Evolutionary conservation across 768 basidiomycete genomes (phyloP).

Genomic region (Trametes cingulata): DNA sequence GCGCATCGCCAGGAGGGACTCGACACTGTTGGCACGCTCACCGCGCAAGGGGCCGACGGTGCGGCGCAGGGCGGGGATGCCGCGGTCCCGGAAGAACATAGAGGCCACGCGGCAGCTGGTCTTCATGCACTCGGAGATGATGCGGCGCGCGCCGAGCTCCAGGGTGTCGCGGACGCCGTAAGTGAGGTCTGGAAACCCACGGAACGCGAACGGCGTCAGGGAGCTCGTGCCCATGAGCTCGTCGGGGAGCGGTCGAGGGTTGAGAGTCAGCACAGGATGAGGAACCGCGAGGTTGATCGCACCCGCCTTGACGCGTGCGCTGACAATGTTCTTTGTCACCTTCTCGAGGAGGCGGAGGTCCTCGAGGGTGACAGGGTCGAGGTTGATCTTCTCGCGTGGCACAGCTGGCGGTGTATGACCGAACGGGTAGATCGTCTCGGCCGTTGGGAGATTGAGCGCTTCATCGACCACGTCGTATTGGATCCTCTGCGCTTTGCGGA

Average conservation of each 20-base stretch:
- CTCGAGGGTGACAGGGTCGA: constrained; percentile 12
- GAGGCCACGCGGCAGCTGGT: constrained; percentile 77
- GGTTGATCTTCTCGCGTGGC: not conserved
- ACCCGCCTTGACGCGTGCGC: constrained; percentile 20
- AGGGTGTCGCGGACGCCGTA: constrained; percentile 43
- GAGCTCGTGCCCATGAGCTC: not conserved
- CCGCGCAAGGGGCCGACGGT: constrained; percentile 34
- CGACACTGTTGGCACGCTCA: constrained; percentile 36
- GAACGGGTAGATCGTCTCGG: constrained; percentile 43
- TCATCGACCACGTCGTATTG: constrained; percentile 71
- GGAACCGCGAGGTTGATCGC: constrained; percentile 30
- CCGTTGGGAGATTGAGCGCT: constrained; percentile 36
- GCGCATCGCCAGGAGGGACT: constrained; percentile 51
- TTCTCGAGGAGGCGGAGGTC: constrained; percentile 36
- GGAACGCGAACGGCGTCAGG: constrained; percentile 11
- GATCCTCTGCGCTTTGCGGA: constrained; percentile 64
- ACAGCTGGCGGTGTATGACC: constrained; percentile 29
- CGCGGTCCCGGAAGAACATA: constrained; percentile 59
- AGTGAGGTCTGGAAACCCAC: constrained; percentile 51
- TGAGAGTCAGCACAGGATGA: constrained; percentile 30
- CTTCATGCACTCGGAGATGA: constrained; percentile 85
- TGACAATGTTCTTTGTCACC: constrained; percentile 22
- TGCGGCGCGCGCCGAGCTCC: constrained; percentile 46
- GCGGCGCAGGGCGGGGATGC: constrained; percentile 67
- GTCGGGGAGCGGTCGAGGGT: constrained; percentile 32